phyloP scores from a whole-genome alignment of 169 alveolate species.

The Babesia divergens region DNA sequence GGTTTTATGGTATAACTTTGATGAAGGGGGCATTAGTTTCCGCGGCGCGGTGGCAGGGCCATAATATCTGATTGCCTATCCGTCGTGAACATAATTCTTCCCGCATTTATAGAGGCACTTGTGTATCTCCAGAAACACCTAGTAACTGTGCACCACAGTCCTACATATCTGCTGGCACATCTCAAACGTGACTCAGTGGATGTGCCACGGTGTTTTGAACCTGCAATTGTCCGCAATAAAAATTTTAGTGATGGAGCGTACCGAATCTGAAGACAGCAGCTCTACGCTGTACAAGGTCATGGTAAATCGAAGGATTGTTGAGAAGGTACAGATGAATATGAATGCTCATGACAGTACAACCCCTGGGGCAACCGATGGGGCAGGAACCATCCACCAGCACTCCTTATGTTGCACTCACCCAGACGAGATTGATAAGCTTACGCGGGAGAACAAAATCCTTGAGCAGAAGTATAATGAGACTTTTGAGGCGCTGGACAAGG shows the following conservation, averaged over 20 bases:
- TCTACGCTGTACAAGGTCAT: constrained; percentile 28
- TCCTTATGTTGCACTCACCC: background rate
- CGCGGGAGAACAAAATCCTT: constrained; percentile 12
- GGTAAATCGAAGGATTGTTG: constrained; percentile 44
- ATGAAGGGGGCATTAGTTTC: no score
- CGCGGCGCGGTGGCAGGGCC: no score
- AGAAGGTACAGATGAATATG: constrained; percentile 56
- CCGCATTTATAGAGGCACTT: no score
- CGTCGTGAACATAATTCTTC: no score
- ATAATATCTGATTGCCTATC: no score
- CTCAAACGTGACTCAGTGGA: background rate
- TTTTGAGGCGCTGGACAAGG: constrained; percentile 54
- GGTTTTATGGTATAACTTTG: no score
- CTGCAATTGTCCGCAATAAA: background rate
- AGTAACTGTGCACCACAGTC: no score
- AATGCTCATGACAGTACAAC: background rate
- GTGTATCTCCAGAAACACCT: no score
- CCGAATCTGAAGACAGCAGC: constrained; percentile 25
- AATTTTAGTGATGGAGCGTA: constrained; percentile 10
- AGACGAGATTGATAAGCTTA: constrained; percentile 15
- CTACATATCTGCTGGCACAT: no score
- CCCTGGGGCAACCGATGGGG: background rate
- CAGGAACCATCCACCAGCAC: background rate
- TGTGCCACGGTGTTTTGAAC: constrained; percentile 1
- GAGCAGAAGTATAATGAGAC: constrained; percentile 58